Base-by-base conservation (phyloP, 768 basidiomycete genomes). In the Trametes cubensis region DNA sequence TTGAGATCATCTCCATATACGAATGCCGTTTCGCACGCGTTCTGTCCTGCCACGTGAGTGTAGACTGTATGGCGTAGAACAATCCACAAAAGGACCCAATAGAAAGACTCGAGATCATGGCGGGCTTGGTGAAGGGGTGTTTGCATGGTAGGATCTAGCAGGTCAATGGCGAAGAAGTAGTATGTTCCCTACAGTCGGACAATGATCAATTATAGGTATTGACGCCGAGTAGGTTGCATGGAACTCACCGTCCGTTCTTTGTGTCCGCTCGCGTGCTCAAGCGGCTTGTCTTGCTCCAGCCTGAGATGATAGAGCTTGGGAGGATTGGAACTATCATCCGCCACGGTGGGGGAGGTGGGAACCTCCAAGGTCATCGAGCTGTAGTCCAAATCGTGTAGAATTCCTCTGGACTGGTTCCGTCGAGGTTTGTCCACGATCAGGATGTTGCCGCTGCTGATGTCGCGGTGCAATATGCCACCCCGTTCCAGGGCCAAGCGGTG, bases 101-200 rank as follows among this genome's bases (percentile, higher is more conserved):
- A 55, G 62, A 49, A 59, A 6, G 62, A 63, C 30, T 63, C 62
- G 2, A 63, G 26, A 21, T 63, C 62, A 21, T 63, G 62, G 2
- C 34, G 21, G 11, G 25, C 56, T 17, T 54, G 38, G 40, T 63
- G 62, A 10, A 58, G 4, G n/a, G 25, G 14, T 1, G 10, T 28
- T 15, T 30, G 6, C 3, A 20, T 18, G 3, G 14, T 44, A 6
- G 50, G 50, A 20, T 51, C 18, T 2, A 51, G 17, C 2, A 44
- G 7, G 4, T 44, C 42, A 44, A 44, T 17, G 17, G 42, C 42
- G 3, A 44, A 4, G 42, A 44, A 44, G 17, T 44, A 44, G 42
- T 44, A 44, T 10, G 42, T 44, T 44, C 42, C 42, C 42, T 44
- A 40, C 18, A 40, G 3, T 25, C 40, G 26, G 17, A 20, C 6